A percentile compares a stretch with the other conserved stretches of the same genome.
phyloP scores from a whole-genome alignment of 2,329 filamentous ascomycete species.

The Ophiocordyceps camponoti-saundersi region DNA sequence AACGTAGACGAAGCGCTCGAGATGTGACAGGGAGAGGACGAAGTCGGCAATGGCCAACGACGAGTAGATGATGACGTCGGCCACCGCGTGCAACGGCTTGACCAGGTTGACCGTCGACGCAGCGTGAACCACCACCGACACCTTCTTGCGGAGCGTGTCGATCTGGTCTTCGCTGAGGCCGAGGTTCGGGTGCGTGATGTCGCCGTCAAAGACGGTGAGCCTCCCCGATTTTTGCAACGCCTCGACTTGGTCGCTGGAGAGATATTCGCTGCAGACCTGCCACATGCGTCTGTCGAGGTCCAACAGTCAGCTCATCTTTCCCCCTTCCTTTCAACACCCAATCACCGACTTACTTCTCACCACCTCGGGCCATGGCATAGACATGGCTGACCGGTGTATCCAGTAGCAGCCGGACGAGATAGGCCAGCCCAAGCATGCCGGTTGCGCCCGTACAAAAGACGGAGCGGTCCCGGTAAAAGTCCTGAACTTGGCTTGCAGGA shows the following conservation, averaged over 20 bases:
- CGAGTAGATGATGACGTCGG: background rate
- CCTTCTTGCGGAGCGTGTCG: background rate
- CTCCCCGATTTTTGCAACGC: background rate
- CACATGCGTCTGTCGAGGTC: background rate
- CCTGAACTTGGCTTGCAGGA: background rate
- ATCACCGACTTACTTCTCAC: background rate
- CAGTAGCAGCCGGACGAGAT: background rate
- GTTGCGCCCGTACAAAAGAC: background rate
- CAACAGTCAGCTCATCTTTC: background rate
- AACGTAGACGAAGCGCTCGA: background rate
- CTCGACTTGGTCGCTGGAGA: background rate
- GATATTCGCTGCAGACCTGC: background rate
- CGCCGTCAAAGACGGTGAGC: background rate
- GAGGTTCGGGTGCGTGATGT: background rate
- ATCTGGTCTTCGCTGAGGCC: background rate
- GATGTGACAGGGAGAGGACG: background rate
- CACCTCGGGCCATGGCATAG: background rate
- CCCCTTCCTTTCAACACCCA: background rate
- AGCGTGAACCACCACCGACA: background rate
- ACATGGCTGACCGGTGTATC: background rate
- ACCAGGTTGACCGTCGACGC: background rate
- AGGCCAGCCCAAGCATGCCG: background rate
- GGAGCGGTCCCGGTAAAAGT: background rate
- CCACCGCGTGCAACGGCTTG: background rate
- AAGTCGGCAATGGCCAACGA: background rate